Conservation (phyloP, 345 rosid species). For the Arabidopsis suecica region DNA sequence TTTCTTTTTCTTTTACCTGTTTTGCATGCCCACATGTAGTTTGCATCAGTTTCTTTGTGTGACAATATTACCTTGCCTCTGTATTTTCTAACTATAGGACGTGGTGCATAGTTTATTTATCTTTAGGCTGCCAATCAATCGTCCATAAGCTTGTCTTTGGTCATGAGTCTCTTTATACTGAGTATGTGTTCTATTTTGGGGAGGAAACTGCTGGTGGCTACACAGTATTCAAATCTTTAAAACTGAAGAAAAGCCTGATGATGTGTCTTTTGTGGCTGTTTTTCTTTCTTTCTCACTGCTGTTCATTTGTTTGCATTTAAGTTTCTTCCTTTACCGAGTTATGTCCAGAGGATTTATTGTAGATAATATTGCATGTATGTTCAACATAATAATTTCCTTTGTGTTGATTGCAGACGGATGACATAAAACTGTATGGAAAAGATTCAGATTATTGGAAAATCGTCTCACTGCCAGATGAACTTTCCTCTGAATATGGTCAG, state of each 20-base stretch:
- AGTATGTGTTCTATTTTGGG: not conserved
- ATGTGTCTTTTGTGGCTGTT: not conserved
- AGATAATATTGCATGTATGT: constrained; percentile 24
- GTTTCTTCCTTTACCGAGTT: constrained; percentile 25
- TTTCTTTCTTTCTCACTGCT: constrained; percentile 13
- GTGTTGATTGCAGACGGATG: constrained; percentile 68
- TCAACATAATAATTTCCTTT: constrained; percentile 40
- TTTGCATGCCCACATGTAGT: constrained; percentile 26
- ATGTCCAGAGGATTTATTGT: constrained; percentile 24
- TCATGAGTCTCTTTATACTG: constrained; percentile 20
- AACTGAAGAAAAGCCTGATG: constrained; percentile 6
- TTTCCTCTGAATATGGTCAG: constrained; percentile 58
- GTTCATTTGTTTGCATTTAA: constrained; percentile 28
- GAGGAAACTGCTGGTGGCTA: constrained; percentile 3
- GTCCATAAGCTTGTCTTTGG: constrained; percentile 32
- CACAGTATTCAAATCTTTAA: constrained; percentile 9
- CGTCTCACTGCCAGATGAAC: constrained; percentile 53
- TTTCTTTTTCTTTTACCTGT: not conserved
- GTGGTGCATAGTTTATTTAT: constrained; percentile 10
- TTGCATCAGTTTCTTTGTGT: constrained; percentile 13
- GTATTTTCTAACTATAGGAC: constrained; percentile 20
- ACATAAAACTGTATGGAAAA: constrained; percentile 63
- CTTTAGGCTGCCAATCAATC: constrained; percentile 15
- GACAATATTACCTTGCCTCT: not conserved
- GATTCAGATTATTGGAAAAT: constrained; percentile 64